A percentile compares a stretch with the other conserved stretches of the same genome.
Conservation (phyloP, 2,329 filamentous ascomycete species). For the Dothistroma pini region DNA sequence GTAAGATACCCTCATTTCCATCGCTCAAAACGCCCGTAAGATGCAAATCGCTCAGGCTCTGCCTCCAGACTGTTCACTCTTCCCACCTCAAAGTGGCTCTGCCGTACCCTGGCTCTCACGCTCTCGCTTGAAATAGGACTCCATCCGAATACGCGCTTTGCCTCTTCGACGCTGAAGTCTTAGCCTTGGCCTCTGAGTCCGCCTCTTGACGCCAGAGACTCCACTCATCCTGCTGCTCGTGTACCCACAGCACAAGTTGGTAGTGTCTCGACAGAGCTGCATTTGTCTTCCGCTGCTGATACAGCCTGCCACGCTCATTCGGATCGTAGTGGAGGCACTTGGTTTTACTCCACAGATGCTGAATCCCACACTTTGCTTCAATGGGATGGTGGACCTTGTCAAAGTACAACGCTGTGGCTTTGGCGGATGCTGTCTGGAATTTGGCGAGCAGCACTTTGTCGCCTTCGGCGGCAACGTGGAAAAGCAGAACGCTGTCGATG, state of each 20-base stretch:
- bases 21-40: neutral
- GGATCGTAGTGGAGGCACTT: neutral
- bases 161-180: neutral
- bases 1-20: neutral
- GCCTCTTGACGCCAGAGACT: neutral
- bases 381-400: neutral
- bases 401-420: neutral
- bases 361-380: neutral
- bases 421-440: neutral
- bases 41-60: neutral
- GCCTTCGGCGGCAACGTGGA: neutral
- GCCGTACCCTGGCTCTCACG: neutral
- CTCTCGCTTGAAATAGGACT: neutral
- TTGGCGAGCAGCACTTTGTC: neutral
- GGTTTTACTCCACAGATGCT: neutral
- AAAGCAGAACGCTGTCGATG: constrained; percentile 1
- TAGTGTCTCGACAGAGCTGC: neutral
- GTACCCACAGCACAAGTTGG: neutral
- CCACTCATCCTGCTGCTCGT: neutral
- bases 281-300: neutral
- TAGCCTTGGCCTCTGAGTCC: neutral
- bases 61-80: neutral
- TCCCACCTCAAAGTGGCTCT: neutral
- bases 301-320: neutral
- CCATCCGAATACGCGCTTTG: too few relatives aligned